Percentiles rank a stretch among this genome's conserved stretches.
Conservation (phyloP, 1,284 basidiomycete genomes). For the Volvariella surrecta region DNA sequence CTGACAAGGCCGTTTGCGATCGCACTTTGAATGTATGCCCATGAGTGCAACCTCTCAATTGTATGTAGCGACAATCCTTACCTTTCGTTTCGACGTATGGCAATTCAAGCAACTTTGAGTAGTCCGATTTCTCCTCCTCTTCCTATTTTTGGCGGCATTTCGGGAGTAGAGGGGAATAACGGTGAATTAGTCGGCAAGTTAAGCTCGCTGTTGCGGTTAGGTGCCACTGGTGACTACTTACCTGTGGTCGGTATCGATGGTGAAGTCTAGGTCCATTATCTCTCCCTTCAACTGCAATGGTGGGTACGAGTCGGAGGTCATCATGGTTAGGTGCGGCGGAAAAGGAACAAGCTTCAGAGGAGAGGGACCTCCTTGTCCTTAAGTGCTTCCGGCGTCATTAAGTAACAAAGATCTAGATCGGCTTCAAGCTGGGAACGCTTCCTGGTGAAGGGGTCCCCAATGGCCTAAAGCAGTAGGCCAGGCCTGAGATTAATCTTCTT, state of each 20-base stretch:
- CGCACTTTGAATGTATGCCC: slow-evolving; percentile 41
- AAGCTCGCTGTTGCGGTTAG: slow-evolving; percentile 14
- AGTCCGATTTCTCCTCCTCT: slow-evolving; percentile 77
- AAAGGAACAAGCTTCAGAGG: slow-evolving; percentile 30
- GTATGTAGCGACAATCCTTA: slow-evolving; percentile 20
- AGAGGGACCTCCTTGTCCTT: slow-evolving; percentile 29
- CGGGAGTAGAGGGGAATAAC: slow-evolving; percentile 30
- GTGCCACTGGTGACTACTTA: slow-evolving; percentile 18
- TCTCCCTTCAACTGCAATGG: slow-evolving; percentile 53
- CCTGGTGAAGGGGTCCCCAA: slow-evolving; percentile 12
- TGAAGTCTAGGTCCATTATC: slow-evolving; percentile 61
- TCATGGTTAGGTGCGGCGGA: slow-evolving; percentile 31
- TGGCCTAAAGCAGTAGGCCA: slow-evolving; percentile 14
- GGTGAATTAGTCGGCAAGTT: slow-evolving; percentile 37
- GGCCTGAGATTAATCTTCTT: slow-evolving; percentile 16
- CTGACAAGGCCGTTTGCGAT: slow-evolving; percentile 79
- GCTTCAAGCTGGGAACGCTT: slow-evolving; percentile 13
- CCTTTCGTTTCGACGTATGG: slow-evolving; percentile 89
- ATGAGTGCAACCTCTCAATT: neutral
- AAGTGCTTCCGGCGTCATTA: slow-evolving; percentile 39
- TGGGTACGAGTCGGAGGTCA: slow-evolving; percentile 33
- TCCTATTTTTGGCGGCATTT: slow-evolving; percentile 38
- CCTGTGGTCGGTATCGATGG: slow-evolving; percentile 59
- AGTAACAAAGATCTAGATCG: slow-evolving; percentile 27
- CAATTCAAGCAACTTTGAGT: slow-evolving; percentile 85